A percentile compares a stretch with the other conserved stretches of the same genome.
Evolutionary conservation across 371 early-diverging fungal species (phyloP).

Genomic region (Rhizopus microsporus): DNA sequence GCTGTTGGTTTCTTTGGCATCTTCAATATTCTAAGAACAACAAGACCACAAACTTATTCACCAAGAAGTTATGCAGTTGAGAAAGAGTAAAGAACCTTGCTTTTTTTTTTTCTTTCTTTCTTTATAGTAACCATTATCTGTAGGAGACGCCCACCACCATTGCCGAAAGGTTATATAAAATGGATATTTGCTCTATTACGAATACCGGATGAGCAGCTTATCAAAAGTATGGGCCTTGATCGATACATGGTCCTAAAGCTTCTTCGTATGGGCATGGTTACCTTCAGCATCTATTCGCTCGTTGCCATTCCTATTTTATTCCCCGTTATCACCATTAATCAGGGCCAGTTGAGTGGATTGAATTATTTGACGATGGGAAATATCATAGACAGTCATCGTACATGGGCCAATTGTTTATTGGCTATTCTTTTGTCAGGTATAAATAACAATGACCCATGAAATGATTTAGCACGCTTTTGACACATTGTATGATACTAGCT

Average conservation of each 20-base stretch:
- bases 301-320: conserved; percentile 66
- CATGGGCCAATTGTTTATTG: conserved; percentile 74
- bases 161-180: conserved; percentile 49
- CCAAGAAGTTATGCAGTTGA: conserved; percentile 70
- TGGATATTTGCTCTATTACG: conserved; percentile 67
- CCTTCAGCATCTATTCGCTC: conserved; percentile 59
- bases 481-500: conserved; percentile 8
- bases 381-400: conserved; percentile 43
- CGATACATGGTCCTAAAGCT: conserved; percentile 79
- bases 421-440: conserved; percentile 61
- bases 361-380: conserved; percentile 68
- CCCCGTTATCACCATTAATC: conserved; percentile 63
- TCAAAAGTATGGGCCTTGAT: conserved; percentile 71
- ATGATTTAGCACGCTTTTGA: neutral
- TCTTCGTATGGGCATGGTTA: conserved; percentile 58
- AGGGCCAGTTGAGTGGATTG: conserved; percentile 42
- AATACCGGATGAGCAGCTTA: conserved; percentile 58
- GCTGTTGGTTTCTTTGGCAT: conserved; percentile 54
- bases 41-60: conserved; percentile 62
- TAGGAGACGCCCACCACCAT: conserved; percentile 61
- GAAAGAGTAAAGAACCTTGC: conserved; percentile 46
- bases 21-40: conserved; percentile 63
- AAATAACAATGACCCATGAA: neutral
- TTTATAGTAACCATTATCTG: conserved; percentile 3
- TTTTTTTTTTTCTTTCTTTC: neutral